Base-by-base conservation (phyloP, 2,329 filamentous ascomycete genomes). In the Hypoxylon sp. region DNA sequence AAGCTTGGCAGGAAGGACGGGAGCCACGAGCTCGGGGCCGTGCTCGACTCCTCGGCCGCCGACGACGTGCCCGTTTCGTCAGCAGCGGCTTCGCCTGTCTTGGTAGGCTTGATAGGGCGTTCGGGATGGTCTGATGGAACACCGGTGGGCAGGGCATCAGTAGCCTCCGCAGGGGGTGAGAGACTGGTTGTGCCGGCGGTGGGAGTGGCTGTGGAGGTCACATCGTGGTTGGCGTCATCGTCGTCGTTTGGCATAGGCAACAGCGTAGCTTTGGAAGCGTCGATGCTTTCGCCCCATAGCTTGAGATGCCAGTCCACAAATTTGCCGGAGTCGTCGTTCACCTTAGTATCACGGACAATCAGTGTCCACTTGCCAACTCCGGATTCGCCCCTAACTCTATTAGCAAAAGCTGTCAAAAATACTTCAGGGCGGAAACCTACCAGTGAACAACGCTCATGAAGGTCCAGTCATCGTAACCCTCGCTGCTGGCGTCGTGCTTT, bases 381-480 rank as follows among this genome's bases (percentile, higher is more conserved):
- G 38, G 83, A 83, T 75, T 99, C 95, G 45, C 95, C 95, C 92
- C 90, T 92, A 29, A 8, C 20, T 18, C 8, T 48, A 66, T 80
- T 71, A 80, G 74, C 40, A 7, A 42, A 40, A 15, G 27, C 2
- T 4, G 37, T 47, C 3, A 4, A 13, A 8, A 21, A 31, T 8
- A 20, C 18, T 10, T 27, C n/a, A 18, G 55, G 48, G 40, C 9
- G 15, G 5, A 47, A 48, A 75, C 88, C 75, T 82, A 92, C 90
- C 93, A 99, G 73, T 99, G 95, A 63, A 88, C 93, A 31, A 99
- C 95, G 60, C 89, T 96, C 95, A 99, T 99, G 70, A 99, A 99
- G 0, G 94, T 98, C 95, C 95, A 99, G 76, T 98, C 92, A 31
- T 88, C 79, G 73, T 98, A 99, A 7, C 95, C 95, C 18, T 77